Base-by-base conservation (phyloP, 345 rosid genomes). In the Psidium friedrichsthalianum region DNA sequence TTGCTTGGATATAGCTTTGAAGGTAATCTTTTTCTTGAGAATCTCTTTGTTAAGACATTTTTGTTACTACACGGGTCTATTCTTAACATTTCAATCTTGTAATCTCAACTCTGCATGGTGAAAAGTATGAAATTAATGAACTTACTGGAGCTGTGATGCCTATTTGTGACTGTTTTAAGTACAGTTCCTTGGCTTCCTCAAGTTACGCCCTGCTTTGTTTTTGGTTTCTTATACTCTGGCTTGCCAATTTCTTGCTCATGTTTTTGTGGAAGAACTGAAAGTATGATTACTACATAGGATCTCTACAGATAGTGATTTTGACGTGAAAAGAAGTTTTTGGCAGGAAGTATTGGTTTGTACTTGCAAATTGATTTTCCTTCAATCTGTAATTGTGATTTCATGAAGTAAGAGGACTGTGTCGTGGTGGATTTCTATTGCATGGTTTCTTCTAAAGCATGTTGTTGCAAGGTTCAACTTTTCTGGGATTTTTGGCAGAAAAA, bases 1-100 rank as follows among this genome's bases (percentile, higher is more conserved):
- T n/a, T n/a, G n/a, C 92, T 89, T 97, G 90, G 93, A 90, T 84
- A 97, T 95, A 84, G 99, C 94, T 80, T 87, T 97, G 90, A 96
- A 94, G 94, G 99, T 97, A 89, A 85, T 58, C 22, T 53, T 53
- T 51, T 55, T 29, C 14, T 40, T 51, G 54, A 82, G 7, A 52
- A 12, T 81, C 36, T 81, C 57, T 82, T 29, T 82, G 10, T 42
- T 53, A 51, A 27, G 84, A 51, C 14, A 10, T 51, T 51, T 86
- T 18, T 85, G 56, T 61, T 84, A 44, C 27, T 56, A 16, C 86
- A 84, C 85, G 74, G 24, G 14, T 55, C 57, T 64, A 64, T 42
- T 76, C 51, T 82, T 82, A 29, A 53, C 36, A 11, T 29, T 52
- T 82, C 22, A 22, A 27, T 82, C 59, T 55, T 69, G 2, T 36